Base-by-base conservation (phyloP, 202 grass and related monocot species). In the Panicum hallii region DNA sequence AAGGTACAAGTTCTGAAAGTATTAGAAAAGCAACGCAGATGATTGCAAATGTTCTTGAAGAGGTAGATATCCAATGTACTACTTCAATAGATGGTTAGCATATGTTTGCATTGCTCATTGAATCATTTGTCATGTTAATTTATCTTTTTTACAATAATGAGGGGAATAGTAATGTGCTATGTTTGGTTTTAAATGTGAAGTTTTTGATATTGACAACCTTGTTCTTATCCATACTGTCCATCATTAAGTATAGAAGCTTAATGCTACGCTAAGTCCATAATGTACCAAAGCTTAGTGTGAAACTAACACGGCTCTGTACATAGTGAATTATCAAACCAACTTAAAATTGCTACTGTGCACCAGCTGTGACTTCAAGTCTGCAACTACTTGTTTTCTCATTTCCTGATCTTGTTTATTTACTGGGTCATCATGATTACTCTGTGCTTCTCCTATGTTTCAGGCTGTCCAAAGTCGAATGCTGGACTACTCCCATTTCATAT, bases 401-500 rank as follows among this genome's bases (percentile, higher is more conserved):
- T 73, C 19, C 16, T 70, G 14, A 13, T 67, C 43, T 22, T 87
- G 28, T 82, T 23, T 71, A 83, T 88, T 70, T 30, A 72, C 47
- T 49, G 55, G 32, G 73, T 63, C 63, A 9, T 53, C 41, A 38
- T 19, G 62, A 63, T 80, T 48, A 84, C 30, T 61, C n/a, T 65
- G 41, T 66, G 36, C 23, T 90, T 71, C 6, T 79, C 43, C n/a
- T 71, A 60, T 86, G 58, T 89, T 92, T 77, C 85, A 99, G 96
- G 89, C 88, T 80, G 88, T 95, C 75, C 55, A 92, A 88, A 94
- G 93, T 84, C 91, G 80, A 90, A 92, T 56, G 82, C 88, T 92
- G 41, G 91, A 95, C 77, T 99, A 91, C 74, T 94, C 96, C 41
- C 96, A 95, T 83, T 99, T 99, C 67, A 78, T 99, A 69, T 99